These are phyloP conservation scores for Podaxis mareebaensis DNA, from an alignment of 768 basidiomycete species.

Conservation along the genomic window DNA sequence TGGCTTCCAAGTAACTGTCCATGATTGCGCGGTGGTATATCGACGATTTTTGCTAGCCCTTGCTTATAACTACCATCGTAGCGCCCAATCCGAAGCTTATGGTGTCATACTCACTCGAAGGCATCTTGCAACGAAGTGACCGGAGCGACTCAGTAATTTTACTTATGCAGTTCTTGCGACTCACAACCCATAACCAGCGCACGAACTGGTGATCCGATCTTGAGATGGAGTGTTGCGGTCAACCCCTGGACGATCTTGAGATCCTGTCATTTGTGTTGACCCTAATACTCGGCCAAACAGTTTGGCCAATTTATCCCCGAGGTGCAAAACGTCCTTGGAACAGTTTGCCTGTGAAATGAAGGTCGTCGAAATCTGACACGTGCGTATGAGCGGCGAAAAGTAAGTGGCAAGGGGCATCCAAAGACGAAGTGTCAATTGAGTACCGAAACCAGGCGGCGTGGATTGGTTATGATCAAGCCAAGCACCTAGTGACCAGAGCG, in stretches of 20 bases:
- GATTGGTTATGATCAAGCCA: neutral
- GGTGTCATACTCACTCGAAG: constrained; percentile 4
- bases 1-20: constrained; percentile 44
- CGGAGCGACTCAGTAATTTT: constrained; percentile 1
- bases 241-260: constrained; percentile 6
- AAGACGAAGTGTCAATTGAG: neutral
- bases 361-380: constrained; percentile 9
- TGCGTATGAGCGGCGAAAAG: neutral
- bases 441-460: neutral
- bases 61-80: constrained; percentile 11
- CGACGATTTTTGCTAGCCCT: neutral
- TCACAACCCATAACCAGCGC: neutral
- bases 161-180: constrained; percentile 6
- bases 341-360: neutral
- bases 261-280: neutral
- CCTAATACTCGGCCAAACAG: neutral
- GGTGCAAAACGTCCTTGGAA: neutral
- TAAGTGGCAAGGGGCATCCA: neutral
- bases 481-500: neutral
- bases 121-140: neutral
- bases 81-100: constrained; percentile 7
- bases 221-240: neutral
- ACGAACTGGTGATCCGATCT: constrained; percentile 12
- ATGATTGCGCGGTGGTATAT: constrained; percentile 27
- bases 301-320: constrained; percentile 13